Evolutionary conservation across 2,329 filamentous ascomycete genomes (phyloP).

Genomic region (Aspergillus arachidicola): DNA sequence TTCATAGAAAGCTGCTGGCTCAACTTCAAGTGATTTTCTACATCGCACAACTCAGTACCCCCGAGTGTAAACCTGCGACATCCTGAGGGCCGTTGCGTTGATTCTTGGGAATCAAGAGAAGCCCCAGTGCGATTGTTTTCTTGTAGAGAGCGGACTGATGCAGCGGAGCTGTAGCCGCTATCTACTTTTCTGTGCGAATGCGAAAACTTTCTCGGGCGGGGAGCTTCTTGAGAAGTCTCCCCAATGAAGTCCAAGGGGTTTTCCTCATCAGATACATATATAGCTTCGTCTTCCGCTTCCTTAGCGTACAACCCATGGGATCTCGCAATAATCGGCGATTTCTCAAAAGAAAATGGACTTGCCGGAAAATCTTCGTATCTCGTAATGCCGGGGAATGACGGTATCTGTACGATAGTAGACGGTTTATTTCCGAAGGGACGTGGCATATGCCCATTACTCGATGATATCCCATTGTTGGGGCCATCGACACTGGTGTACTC

Average conservation of each 20-base stretch:
- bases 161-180: slow-evolving; percentile 43
- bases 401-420: not conserved
- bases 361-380: not conserved
- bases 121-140: slow-evolving; percentile 23
- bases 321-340: slow-evolving; percentile 29
- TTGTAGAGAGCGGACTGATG: slow-evolving; percentile 33
- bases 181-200: slow-evolving; percentile 36
- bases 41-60: slow-evolving; percentile 12
- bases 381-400: not conserved
- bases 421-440: not conserved
- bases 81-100: slow-evolving; percentile 10
- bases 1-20: slow-evolving; percentile 17
- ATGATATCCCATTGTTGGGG: not conserved
- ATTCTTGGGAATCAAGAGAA: slow-evolving; percentile 32
- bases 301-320: slow-evolving; percentile 14
- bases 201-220: slow-evolving; percentile 21
- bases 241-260: slow-evolving; percentile 12
- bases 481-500: not conserved
- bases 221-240: slow-evolving; percentile 15
- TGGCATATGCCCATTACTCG: not conserved
- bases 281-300: slow-evolving; percentile 23
- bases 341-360: slow-evolving; percentile 27
- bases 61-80: slow-evolving; percentile 21
- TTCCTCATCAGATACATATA: slow-evolving; percentile 24
- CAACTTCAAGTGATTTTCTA: not conserved